phyloP scores from a whole-genome alignment of 2,329 filamentous ascomycete species.

The Neoscytalidium dimidiatum region DNA sequence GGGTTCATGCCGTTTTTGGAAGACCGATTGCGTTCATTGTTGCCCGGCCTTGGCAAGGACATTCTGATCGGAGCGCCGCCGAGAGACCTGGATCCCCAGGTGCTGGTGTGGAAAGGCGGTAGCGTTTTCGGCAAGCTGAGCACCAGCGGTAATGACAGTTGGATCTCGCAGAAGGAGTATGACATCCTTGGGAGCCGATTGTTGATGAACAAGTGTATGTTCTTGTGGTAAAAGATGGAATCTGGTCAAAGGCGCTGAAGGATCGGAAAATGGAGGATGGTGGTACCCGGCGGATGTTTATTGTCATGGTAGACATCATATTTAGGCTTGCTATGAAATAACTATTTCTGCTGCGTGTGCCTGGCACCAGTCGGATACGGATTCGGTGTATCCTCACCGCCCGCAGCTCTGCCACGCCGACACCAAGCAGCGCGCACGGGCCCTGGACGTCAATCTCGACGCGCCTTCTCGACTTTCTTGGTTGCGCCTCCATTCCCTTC shows the following conservation, averaged over 20 bases:
- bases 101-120: slow-evolving; percentile 97
- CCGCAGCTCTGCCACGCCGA: background rate
- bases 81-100: slow-evolving; percentile 91
- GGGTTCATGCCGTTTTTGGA: slow-evolving; percentile 82
- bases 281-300: background rate
- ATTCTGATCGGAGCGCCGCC: slow-evolving; percentile 71
- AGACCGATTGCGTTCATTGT: slow-evolving; percentile 70
- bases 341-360: background rate
- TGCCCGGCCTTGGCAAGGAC: slow-evolving; percentile 64
- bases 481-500: background rate
- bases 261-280: background rate
- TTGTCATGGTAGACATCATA: background rate
- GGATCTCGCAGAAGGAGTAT: slow-evolving; percentile 87
- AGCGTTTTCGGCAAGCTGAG: slow-evolving; percentile 92
- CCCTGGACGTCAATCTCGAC: background rate
- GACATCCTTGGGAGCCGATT: slow-evolving; percentile 80
- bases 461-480: slow-evolving; percentile 7
- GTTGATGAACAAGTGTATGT: slow-evolving; percentile 57
- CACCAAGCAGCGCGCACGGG: slow-evolving; percentile 8
- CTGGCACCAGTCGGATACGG: background rate
- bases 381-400: background rate
- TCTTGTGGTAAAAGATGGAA: slow-evolving; percentile 36
- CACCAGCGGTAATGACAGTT: slow-evolving; percentile 81
- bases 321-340: background rate
- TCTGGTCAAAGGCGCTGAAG: background rate